Percentiles rank a stretch among this genome's conserved stretches.
phyloP scores from a whole-genome alignment of 257 asterid genomes.

The Solanum microdontum region DNA sequence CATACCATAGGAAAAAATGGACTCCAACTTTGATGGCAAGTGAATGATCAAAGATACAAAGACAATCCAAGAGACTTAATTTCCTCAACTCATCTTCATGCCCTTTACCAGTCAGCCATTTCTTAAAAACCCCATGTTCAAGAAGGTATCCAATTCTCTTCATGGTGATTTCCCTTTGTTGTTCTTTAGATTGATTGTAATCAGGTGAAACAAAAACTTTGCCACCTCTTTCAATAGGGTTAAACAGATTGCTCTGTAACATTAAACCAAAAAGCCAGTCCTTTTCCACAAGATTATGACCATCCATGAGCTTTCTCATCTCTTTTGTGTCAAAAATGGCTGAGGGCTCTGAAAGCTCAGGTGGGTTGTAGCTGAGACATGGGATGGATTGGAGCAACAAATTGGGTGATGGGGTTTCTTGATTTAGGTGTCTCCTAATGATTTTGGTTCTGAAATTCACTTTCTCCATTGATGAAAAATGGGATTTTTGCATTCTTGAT shows the following conservation, averaged over 20 bases:
- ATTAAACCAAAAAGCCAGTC: constrained; percentile 78
- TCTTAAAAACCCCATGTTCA: constrained; percentile 70
- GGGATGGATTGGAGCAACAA: constrained; percentile 31
- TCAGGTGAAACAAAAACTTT: constrained; percentile 68
- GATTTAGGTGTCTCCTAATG: constrained; percentile 49
- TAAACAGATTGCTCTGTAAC: constrained; percentile 66
- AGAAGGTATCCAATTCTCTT: constrained; percentile 59
- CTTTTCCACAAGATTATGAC: constrained; percentile 65
- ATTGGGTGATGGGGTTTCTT: constrained; percentile 6
- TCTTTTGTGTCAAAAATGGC: constrained; percentile 38
- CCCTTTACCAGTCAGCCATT: constrained; percentile 76
- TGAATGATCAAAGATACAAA: constrained; percentile 75
- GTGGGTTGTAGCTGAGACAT: constrained; percentile 71
- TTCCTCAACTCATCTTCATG: constrained; percentile 75
- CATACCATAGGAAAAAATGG: constrained; percentile 79
- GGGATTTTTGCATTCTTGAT: background rate
- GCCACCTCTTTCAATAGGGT: constrained; percentile 60
- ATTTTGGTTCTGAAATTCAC: constrained; percentile 57
- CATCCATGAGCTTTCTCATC: constrained; percentile 79
- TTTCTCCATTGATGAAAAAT: constrained; percentile 40
- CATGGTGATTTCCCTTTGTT: constrained; percentile 97
- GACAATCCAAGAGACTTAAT: constrained; percentile 69
- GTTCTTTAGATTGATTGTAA: constrained; percentile 90
- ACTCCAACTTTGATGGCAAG: constrained; percentile 81
- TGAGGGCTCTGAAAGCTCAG: constrained; percentile 48